Conservation (phyloP, 2,329 filamentous ascomycete species). For the Magnaporthiopsis incrustans region DNA sequence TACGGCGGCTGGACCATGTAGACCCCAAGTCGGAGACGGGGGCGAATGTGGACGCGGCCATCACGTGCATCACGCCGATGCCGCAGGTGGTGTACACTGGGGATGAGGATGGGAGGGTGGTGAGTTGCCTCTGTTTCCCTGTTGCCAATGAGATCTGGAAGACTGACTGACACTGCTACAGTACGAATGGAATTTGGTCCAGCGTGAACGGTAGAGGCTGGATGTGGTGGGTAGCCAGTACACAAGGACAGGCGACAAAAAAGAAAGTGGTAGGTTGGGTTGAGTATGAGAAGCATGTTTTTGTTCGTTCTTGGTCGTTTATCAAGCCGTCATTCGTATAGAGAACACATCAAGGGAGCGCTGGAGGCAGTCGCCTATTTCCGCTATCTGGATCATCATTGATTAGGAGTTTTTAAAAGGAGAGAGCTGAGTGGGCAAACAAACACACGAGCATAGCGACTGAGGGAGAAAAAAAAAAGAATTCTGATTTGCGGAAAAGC, state of each 20-base stretch:
- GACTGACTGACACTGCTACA: constrained; percentile 19
- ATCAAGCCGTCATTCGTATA: not conserved
- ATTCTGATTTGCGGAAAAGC: not conserved
- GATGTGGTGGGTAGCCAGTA: not conserved
- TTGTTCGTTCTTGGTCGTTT: not conserved
- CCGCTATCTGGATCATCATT: not conserved
- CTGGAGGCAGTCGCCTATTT: not conserved
- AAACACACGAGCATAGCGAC: not conserved
- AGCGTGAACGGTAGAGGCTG: constrained; percentile 42
- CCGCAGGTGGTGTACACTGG: constrained; percentile 82
- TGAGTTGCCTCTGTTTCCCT: constrained; percentile 36
- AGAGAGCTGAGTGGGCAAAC: too few species aligned
- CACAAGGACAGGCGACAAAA: not conserved
- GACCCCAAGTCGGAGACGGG: constrained; percentile 57
- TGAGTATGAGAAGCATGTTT: not conserved
- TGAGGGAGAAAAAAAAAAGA: not conserved
- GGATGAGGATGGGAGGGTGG: constrained; percentile 86
- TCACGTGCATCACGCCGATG: constrained; percentile 81
- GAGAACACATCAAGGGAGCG: not conserved
- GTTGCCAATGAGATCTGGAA: too few species aligned
- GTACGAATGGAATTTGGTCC: constrained; percentile 58
- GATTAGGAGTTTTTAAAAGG: not conserved
- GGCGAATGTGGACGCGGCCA: constrained; percentile 55
- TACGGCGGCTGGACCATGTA: constrained; percentile 75
- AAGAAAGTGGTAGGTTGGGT: too few species aligned